Percentiles rank a stretch among this genome's conserved stretches.
Conservation (phyloP, 75 land plant genomes). For the Picea sitchensis region DNA sequence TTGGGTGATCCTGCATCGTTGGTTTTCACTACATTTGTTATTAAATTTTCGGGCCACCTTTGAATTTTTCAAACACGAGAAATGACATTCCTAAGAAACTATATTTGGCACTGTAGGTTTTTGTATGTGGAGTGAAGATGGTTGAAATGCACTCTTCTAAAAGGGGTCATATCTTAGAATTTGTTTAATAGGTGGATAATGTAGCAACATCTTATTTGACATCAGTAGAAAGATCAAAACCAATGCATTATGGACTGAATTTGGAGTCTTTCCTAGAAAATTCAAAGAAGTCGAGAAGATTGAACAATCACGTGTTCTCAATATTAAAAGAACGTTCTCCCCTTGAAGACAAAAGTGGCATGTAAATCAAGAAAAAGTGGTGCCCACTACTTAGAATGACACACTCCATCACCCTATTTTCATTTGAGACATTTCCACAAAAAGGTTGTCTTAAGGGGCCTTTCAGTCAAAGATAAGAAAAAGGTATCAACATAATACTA, state of each 20-base stretch:
- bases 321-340: conserved; percentile 89
- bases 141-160: too few relatives aligned
- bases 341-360: conserved; percentile 82
- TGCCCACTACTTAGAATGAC: conserved; percentile 68
- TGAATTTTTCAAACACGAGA: too few relatives aligned
- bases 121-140: too few relatives aligned
- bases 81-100: too few relatives aligned
- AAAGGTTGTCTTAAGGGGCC: conserved; percentile 34
- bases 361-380: conserved; percentile 95
- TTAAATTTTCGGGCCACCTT: too few relatives aligned
- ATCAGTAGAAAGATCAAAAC: conserved; percentile 28
- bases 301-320: conserved; percentile 93
- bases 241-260: conserved; percentile 36
- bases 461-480: too few relatives aligned
- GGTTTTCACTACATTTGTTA: too few relatives aligned
- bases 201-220: conserved; percentile 18
- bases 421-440: conserved; percentile 87
- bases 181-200: conserved; percentile 78
- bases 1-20: too few relatives aligned
- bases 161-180: too few relatives aligned
- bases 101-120: too few relatives aligned
- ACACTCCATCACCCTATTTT: conserved; percentile 81
- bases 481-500: too few relatives aligned
- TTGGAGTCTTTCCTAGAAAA: conserved; percentile 69
- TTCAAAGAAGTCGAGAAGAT: conserved; percentile 83